Conservation (phyloP, 805 yeast genomes). For the Kodamaea restingae region DNA sequence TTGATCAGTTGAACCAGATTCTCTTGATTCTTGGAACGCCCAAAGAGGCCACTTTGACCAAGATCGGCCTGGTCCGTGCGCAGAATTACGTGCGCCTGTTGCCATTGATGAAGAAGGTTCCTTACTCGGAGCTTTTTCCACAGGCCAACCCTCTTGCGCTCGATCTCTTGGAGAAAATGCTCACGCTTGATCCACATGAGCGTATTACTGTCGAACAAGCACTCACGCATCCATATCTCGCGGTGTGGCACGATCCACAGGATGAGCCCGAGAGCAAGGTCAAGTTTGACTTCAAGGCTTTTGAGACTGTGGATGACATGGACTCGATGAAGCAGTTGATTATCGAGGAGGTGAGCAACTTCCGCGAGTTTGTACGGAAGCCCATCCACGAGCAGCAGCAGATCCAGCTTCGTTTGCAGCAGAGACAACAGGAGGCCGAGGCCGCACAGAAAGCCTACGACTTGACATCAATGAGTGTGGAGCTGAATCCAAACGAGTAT, state of each 20-base stretch:
- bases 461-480: slow-evolving; percentile 5
- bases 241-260: slow-evolving; percentile 77
- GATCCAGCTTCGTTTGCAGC: slow-evolving; percentile 34
- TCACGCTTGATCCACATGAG: slow-evolving; percentile 80
- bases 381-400: slow-evolving; percentile 57
- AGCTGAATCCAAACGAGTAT: slow-evolving; percentile 8
- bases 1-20: slow-evolving; percentile 88
- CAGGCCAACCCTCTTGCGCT: slow-evolving; percentile 83
- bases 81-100: slow-evolving; percentile 86
- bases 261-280: slow-evolving; percentile 84
- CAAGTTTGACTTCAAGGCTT: slow-evolving; percentile 76
- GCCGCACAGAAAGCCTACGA: slow-evolving; percentile 15
- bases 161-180: slow-evolving; percentile 63
- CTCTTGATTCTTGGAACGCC: slow-evolving; percentile 91
- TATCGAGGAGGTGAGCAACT: slow-evolving; percentile 70
- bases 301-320: slow-evolving; percentile 80
- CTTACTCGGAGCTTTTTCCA: slow-evolving; percentile 71
- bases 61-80: slow-evolving; percentile 77
- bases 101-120: slow-evolving; percentile 76
- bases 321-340: slow-evolving; percentile 73
- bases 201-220: slow-evolving; percentile 90
- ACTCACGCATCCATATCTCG: slow-evolving; percentile 79
- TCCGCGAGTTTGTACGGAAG: slow-evolving; percentile 76
- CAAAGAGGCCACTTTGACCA: slow-evolving; percentile 43
- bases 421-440: slow-evolving; percentile 24